Evolutionary conservation across 768 basidiomycete genomes (phyloP), one percentile per base, ranked within the genome.

Genomic region (Pulveroboletus sp.): DNA sequence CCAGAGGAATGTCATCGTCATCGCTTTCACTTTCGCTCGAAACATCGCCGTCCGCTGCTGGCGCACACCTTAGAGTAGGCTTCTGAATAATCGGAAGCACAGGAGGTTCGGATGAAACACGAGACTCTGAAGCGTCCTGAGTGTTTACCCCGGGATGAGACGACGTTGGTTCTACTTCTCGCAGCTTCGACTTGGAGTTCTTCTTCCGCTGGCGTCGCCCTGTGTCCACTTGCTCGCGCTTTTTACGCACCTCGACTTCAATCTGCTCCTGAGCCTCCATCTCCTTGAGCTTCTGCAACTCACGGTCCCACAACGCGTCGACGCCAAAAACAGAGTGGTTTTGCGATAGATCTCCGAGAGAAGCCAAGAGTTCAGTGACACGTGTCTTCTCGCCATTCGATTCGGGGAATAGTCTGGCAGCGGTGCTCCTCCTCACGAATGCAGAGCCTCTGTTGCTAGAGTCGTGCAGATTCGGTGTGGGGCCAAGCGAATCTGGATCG

Each of bases 221-320:
- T 50, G 73, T 74, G 44, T 71, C 76, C 54, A 72, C 73, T 42
- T 70, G 76, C 50, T 82, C 78, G 46, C 61, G 66, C 43, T 65
- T 72, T 62, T 60, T 71, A 46, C 70, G 74, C 31, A 73, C 77
- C 51, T 81, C 80, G n/a, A 75, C 77, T 49, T 81, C 83, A 10
- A 59, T 63, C 48, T 71, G 76, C 63, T 93, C 92, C 45, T 60
- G 65, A 11, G 80, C 83, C 65, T 95, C 85, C 0, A 93, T 88
- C 52, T 82, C 75, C 54, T 80, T 80, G 46, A 95, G 72, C 65
- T 89, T 95, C 15, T 69, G 79, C 75, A 93, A 78, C 68, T 96
- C 93, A 36, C 81, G 77, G 62, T 94, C 87, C 93, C 93, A 95
- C 9, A 95, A 60, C n/a, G 86, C 87, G 66, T 96, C 93, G 1